Conservation (phyloP, 2,329 filamentous ascomycete genomes). For the Orbilia quercus region DNA sequence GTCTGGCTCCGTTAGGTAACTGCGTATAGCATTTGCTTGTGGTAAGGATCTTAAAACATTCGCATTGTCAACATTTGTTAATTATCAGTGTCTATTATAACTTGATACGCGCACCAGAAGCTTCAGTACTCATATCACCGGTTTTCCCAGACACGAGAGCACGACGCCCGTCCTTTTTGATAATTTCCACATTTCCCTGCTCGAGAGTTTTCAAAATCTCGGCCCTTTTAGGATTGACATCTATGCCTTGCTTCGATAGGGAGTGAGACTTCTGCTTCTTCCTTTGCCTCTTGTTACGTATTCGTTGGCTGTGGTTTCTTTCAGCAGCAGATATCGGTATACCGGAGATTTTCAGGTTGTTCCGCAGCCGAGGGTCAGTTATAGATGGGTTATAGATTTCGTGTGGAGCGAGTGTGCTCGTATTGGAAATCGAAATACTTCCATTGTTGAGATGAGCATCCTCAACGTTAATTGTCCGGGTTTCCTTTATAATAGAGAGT, state of each 20-base stretch:
- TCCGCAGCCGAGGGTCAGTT: constrained; percentile 1
- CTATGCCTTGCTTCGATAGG: neutral
- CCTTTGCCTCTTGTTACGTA: neutral
- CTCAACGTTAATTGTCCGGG: constrained; percentile 92
- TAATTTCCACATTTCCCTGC: constrained; percentile 30
- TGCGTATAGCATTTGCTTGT: too few relatives aligned
- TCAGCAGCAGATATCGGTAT: constrained; percentile 33
- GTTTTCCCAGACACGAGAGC: constrained; percentile 2
- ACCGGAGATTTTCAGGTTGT: constrained; percentile 11
- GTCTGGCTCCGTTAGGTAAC: too few relatives aligned
- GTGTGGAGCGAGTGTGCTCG: constrained; percentile 86
- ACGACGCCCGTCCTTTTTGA: constrained; percentile 24
- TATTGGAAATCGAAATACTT: constrained; percentile 68
- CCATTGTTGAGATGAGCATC: constrained; percentile 89
- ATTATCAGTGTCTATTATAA: too few relatives aligned
- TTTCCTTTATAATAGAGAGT: constrained; percentile 87
- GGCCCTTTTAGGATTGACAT: neutral
- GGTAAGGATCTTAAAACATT: too few relatives aligned
- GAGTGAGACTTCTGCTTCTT: neutral
- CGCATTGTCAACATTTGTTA: too few relatives aligned
- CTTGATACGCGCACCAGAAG: constrained; percentile 24
- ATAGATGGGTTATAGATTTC: constrained; percentile 75
- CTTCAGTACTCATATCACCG: neutral
- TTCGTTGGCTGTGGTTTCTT: constrained; percentile 11
- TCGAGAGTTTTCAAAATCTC: constrained; percentile 26